Evolutionary conservation across 2,329 filamentous ascomycete species (phyloP), one percentile per base, ranked within the genome.

Genomic region (Pseudopithomyces chartarum): DNA sequence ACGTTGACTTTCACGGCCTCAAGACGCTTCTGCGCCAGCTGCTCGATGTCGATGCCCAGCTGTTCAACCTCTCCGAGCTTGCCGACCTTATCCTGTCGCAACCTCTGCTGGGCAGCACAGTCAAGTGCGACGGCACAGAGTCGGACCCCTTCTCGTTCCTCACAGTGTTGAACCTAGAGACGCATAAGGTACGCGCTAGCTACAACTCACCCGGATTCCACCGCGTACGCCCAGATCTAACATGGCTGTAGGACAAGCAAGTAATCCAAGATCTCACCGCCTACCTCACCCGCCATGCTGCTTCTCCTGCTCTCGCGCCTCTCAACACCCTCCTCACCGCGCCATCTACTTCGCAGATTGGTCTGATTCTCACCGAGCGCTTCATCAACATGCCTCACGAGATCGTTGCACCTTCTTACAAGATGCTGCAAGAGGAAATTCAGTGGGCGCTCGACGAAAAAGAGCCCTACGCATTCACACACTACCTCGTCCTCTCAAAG

Each of bases 301-400:
- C 81, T 40, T 86, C 82, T 59, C 74, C 84, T 5, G 78, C 84
- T 2, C 82, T 92, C 36, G 78, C 85, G 7, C 73, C 65, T 12
- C 68, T 82, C 0, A 51, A 70, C 11, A 49, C 66, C 12, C 68
- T 81, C 7, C 73, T 83, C 15, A 55, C 69, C 6, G 57, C 71
- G 15, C 61, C 69, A 2, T 70, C 74, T 0, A 45, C 69, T 40
- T 66, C 76, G 0, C 87, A 92, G 54, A 85, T 97, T 55, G 95
- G 92, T 3, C 81, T 99, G 15, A 85, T 99, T 26, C 82, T 99
- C n/a, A 91, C 92, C 2, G 95, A 99, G 77, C 87, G 94, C 20
- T 82, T 98, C 68, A 92, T 99, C 81, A 99, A 99, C 80, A 93
- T 97, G 82, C 95, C 95, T n/a, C 83, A 91, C 15, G 91, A 98